Conservation (phyloP, 352 stramenopile genomes). For the Poterioochromonas sp. region DNA sequence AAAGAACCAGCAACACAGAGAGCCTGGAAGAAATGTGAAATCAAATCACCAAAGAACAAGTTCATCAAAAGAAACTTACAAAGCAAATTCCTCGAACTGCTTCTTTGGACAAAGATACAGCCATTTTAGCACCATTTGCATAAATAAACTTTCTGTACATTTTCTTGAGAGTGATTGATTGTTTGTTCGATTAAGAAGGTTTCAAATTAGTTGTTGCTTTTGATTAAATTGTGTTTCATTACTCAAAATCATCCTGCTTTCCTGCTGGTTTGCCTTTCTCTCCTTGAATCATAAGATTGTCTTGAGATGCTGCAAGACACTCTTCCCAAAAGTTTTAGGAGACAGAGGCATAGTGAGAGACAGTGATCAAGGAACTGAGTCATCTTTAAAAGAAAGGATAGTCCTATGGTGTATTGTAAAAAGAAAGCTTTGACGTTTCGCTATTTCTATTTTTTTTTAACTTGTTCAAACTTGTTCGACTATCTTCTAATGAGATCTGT, state of each 20-base stretch:
- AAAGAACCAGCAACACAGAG: background rate
- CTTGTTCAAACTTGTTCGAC: too few species aligned
- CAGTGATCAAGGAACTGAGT: too few species aligned
- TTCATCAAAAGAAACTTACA: background rate
- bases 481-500: too few species aligned
- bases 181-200: background rate
- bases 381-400: too few species aligned
- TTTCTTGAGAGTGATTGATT: background rate
- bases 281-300: background rate
- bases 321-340: background rate
- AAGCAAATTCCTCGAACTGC: background rate
- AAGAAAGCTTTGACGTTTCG: too few species aligned
- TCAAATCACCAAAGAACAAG: background rate
- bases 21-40: background rate
- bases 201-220: background rate
- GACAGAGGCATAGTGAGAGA: background rate
- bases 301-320: background rate
- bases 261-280: background rate
- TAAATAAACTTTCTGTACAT: constrained; percentile 10
- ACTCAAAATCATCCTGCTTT: background rate
- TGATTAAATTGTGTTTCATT: background rate
- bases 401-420: too few species aligned
- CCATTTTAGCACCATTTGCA: constrained; percentile 1
- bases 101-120: background rate
- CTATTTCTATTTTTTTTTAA: too few species aligned